Percentiles rank a stretch among this genome's conserved stretches.
These are phyloP conservation scores for Leishmania aethiopica DNA, from an alignment of 208 protist species.

Conservation along the genomic window DNA sequence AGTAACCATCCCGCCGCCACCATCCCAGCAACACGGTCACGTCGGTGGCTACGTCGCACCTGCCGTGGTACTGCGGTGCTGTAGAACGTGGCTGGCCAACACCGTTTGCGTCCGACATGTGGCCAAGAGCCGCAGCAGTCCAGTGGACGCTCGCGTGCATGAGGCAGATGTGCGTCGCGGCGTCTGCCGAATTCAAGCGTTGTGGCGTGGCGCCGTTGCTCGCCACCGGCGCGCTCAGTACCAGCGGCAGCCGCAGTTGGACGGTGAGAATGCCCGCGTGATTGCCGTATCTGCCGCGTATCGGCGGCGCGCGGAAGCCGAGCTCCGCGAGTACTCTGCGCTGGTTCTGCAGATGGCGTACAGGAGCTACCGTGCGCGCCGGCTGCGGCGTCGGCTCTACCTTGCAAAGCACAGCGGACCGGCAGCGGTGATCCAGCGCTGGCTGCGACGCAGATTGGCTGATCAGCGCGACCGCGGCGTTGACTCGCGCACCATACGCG, in stretches of 20 bases:
- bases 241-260: not conserved
- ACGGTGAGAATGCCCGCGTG: not conserved
- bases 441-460: conserved; percentile 42
- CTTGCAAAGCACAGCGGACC: conserved; percentile 25
- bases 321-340: conserved; percentile 62
- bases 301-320: conserved; percentile 15
- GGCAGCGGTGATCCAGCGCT: conserved; percentile 49
- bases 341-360: conserved; percentile 62
- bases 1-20: not conserved
- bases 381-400: conserved; percentile 1
- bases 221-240: not conserved
- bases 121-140: conserved; percentile 7
- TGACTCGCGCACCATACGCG: conserved; percentile 37
- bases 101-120: conserved; percentile 55
- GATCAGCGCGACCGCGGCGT: conserved; percentile 47
- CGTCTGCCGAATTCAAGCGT: conserved; percentile 37
- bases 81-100: conserved; percentile 43
- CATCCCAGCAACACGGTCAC: conserved; percentile 17
- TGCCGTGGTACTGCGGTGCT: conserved; percentile 40
- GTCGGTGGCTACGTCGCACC: conserved; percentile 21
- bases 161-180: conserved; percentile 28
- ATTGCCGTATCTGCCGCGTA: not conserved
- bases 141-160: conserved; percentile 16
- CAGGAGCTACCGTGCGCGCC: conserved; percentile 39
- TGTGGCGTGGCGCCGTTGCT: conserved; percentile 34